Conservation (phyloP, 805 yeast species). For the Yarrowia bubula region DNA sequence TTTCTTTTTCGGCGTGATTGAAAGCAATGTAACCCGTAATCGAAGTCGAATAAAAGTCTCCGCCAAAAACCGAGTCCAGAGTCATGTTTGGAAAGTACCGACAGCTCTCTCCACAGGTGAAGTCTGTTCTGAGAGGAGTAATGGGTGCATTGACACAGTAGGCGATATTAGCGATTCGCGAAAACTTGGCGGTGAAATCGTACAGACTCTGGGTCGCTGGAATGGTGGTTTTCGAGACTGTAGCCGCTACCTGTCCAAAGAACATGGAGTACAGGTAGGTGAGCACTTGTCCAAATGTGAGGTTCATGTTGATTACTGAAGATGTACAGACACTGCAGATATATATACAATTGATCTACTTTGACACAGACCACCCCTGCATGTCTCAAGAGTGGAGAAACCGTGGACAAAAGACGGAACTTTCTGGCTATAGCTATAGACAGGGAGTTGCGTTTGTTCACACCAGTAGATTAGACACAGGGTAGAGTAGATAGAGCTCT, state of each 20-base stretch:
- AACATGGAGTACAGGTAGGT: neutral
- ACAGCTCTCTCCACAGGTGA: neutral
- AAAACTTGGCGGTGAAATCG: conserved; percentile 1
- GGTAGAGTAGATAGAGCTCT: too few relatives aligned
- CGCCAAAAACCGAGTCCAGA: conserved; percentile 5
- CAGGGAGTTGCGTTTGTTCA: too few relatives aligned
- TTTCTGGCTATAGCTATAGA: too few relatives aligned
- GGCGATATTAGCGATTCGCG: neutral
- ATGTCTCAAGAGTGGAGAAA: too few relatives aligned
- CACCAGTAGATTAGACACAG: too few relatives aligned
- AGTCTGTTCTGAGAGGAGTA: neutral
- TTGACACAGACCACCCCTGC: neutral
- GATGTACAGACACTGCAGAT: neutral
- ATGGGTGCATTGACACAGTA: neutral
- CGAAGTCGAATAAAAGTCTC: neutral
- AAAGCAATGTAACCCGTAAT: neutral
- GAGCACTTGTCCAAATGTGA: neutral
- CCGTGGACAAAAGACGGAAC: too few relatives aligned
- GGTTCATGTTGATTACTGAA: neutral
- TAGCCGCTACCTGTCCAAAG: neutral
- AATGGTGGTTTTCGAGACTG: neutral
- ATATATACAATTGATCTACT: neutral
- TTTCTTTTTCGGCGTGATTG: neutral
- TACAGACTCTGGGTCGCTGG: neutral
- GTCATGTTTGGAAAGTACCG: neutral